Base-by-base conservation (phyloP, 2,329 filamentous ascomycete genomes). In the Hortaea sp. region DNA sequence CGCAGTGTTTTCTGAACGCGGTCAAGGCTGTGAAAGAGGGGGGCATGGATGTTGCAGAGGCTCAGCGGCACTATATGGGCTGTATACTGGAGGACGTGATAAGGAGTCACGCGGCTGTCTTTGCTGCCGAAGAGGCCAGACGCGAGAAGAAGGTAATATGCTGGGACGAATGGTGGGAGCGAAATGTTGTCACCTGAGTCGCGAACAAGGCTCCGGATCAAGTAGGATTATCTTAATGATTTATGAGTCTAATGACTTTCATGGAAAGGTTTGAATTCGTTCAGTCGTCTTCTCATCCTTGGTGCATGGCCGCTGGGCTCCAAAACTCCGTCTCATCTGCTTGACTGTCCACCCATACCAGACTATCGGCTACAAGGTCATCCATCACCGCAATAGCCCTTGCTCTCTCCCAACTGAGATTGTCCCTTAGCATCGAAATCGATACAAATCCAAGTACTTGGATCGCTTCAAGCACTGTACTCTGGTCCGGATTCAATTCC, bases 261-360 rank as follows among this genome's bases (percentile, higher is more conserved):
- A 20, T 20, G 20, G 20, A 20, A 20, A 20, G 20, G 20, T 20
- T 20, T 20, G 20, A 20, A 20, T 20, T 20, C 20, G 20, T 20
- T 20, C 20, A 20, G 20, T 20, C 20, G 20, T 20, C 20, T 20
- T 20, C 20, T 20, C 20, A 20, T 20, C 54, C 53, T 47, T 61
- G 60, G 57, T 67, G 62, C 58, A 89, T 86, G 50, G 85, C 86
- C 0, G 82, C 81, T 0, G 86, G 86, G 49, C 81, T 86, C 92
- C 92, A 98, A 59, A 95, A 98, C 66, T 97, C 89, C 66, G 82
- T 88, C 69, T 97, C 90, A 6, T 78, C 74, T 31, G 75, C 81
- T 68, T 95, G 88, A 54, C 79, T 80, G 66, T 98, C 92, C 5
- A 97, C 81, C 92, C 92, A 98, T 10, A 98, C 79, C 71, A 98